Evolutionary conservation across 441 rosid genomes (phyloP).

Genomic region (Gossypium armourianum): DNA sequence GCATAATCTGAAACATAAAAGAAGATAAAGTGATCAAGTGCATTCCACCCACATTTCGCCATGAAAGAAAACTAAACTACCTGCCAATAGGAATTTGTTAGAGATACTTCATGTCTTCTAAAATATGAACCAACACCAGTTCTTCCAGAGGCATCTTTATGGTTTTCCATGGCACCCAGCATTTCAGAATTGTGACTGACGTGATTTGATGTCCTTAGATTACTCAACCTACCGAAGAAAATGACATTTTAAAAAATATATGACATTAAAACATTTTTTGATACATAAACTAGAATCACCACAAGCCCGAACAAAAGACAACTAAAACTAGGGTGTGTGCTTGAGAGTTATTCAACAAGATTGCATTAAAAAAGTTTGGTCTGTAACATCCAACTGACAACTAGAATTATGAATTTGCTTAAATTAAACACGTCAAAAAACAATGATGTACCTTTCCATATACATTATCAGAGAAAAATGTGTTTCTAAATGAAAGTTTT

Average conservation of each 20-base stretch:
- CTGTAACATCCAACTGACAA: slow-evolving; percentile 1
- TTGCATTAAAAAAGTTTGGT: background rate
- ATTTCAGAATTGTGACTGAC: slow-evolving; percentile 26
- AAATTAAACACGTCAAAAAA: background rate
- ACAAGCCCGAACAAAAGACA: background rate
- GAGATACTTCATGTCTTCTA: slow-evolving; percentile 65
- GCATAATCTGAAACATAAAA: slow-evolving; percentile 59
- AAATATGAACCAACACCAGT: slow-evolving; percentile 73
- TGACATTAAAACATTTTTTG: background rate
- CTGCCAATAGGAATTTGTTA: slow-evolving; percentile 85
- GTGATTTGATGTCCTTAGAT: slow-evolving; percentile 31
- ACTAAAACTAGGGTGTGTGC: background rate
- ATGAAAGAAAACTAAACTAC: slow-evolving; percentile 26
- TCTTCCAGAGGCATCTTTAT: slow-evolving; percentile 37
- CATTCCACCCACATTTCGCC: slow-evolving; percentile 15
- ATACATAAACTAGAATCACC: background rate
- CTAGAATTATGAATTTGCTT: background rate
- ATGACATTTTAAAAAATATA: slow-evolving; percentile 15
- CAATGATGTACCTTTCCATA: background rate
- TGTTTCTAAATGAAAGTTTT: background rate
- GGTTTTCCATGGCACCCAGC: slow-evolving; percentile 25
- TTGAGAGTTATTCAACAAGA: background rate
- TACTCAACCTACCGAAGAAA: slow-evolving; percentile 48
- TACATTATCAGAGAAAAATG: background rate
- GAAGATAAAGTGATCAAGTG: slow-evolving; percentile 19